Percentiles rank a stretch among this genome's conserved stretches.
phyloP scores from a whole-genome alignment of 2,329 filamentous ascomycete genomes.

The Ustilaginoidea virens region DNA sequence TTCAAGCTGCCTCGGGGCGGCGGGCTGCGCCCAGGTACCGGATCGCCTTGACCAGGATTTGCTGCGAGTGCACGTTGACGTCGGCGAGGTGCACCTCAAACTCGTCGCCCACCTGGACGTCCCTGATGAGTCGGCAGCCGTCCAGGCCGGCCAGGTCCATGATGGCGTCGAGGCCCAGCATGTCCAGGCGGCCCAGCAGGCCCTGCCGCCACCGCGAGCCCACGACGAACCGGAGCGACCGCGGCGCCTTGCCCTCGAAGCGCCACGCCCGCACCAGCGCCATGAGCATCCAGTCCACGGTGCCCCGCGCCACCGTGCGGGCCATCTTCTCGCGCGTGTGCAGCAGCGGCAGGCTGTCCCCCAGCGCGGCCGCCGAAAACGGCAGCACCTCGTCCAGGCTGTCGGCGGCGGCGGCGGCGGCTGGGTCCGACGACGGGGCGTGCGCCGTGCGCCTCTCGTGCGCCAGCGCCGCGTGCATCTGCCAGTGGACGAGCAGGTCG shows the following conservation, averaged over 20 bases:
- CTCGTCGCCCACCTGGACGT: constrained; percentile 33
- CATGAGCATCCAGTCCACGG: constrained; percentile 40
- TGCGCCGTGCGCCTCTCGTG: constrained; percentile 25
- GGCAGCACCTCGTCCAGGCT: constrained; percentile 25
- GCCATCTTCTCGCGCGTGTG: constrained; percentile 37
- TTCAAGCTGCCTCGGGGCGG: no score
- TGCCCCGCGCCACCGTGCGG: constrained; percentile 26
- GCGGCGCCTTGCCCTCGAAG: constrained; percentile 33
- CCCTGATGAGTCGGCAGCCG: constrained; percentile 20
- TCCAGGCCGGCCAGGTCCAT: constrained; percentile 24
- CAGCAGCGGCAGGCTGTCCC: constrained; percentile 31
- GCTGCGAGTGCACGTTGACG: constrained; percentile 32
- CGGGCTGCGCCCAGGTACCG: constrained; percentile 13
- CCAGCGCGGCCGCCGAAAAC: constrained; percentile 25
- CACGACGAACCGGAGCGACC: constrained; percentile 33
- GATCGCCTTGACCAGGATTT: constrained; percentile 31
- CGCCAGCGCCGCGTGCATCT: constrained; percentile 43
- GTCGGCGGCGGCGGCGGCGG: constrained; percentile 12
- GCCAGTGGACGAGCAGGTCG: constrained; percentile 51
- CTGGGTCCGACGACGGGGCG: no score
- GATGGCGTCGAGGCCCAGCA: constrained; percentile 30
- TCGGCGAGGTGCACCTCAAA: constrained; percentile 39
- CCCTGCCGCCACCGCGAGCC: constrained; percentile 17
- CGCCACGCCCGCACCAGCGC: constrained; percentile 45
- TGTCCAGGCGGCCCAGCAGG: constrained; percentile 29